Evolutionary conservation across 495 filamentous ascomycete species (phyloP).

Genomic region (Hapsidospora chrysogenum): DNA sequence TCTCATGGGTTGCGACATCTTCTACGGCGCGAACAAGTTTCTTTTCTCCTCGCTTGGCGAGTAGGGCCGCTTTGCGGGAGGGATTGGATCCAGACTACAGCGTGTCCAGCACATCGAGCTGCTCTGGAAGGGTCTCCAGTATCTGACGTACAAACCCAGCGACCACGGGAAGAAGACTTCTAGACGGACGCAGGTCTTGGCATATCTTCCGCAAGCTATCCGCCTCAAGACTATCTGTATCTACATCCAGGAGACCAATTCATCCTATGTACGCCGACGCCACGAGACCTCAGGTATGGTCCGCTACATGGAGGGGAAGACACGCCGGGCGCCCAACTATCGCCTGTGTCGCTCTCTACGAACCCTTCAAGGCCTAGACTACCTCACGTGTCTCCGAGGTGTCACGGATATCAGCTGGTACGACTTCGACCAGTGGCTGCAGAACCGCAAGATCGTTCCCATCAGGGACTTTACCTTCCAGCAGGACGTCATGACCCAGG

Average conservation of each 20-base stretch:
- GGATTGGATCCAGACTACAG: constrained; percentile 12
- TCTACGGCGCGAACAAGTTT: constrained; percentile 27
- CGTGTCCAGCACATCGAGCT: constrained; percentile 21
- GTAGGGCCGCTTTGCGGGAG: constrained; percentile 18
- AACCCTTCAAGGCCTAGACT: constrained; percentile 21
- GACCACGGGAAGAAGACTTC: constrained; percentile 6
- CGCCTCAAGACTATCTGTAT: constrained; percentile 17
- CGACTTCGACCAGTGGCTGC: constrained; percentile 8
- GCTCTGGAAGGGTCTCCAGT: constrained; percentile 12
- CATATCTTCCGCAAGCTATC: constrained; percentile 11
- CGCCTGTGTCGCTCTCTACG: constrained; percentile 14
- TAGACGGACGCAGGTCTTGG: constrained; percentile 9
- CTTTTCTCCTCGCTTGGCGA: constrained; percentile 27
- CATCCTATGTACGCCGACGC: constrained; percentile 8
- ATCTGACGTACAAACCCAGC: constrained; percentile 3
- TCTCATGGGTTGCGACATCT: constrained; percentile 17
- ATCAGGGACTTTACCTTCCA: constrained; percentile 18
- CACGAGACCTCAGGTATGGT: constrained; percentile 9
- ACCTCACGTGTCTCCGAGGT: constrained; percentile 18
- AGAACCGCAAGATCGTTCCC: background rate
- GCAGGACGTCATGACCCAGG: constrained; percentile 19
- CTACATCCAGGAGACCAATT: constrained; percentile 15
- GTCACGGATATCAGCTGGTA: constrained; percentile 17
- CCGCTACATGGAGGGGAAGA: constrained; percentile 9
- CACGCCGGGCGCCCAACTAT: constrained; percentile 14